Base-by-base conservation (phyloP, 345 rosid species). In the Rhizophora mangle region DNA sequence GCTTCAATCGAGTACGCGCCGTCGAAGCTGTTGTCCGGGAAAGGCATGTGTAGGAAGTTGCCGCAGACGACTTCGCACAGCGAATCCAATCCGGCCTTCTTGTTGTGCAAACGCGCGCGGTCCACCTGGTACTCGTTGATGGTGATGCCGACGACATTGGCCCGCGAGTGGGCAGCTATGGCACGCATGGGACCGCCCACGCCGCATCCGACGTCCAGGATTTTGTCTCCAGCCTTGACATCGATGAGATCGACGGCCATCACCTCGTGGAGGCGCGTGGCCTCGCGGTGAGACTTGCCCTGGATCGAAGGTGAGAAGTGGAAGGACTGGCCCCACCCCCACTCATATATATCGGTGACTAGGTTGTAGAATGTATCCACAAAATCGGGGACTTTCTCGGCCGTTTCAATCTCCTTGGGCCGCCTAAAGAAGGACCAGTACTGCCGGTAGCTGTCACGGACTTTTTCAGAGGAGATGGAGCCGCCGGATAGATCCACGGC, bases 291-390 rank as follows among this genome's bases (percentile, higher is more conserved):
- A 43, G 98, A 94, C 60, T 84, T 86, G 13, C 96, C 96, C 1
- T 84, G 81, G 22, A 91, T 4, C n/a, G 88, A 78, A 15, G 98
- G 98, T 9, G 97, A 89, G 85, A 94, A 94, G 69, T 94, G 98
- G 81, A 94, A 94, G 64, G 97, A 94, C 68, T 94, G 98, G 8
- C 97, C 98, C 98, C 97, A 94, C 0, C 98, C 98, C 98, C 98
- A 94, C 84, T 94, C 98, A 82, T 94, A 94, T 61, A 94, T 94
- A 73, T 94, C 98, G 8, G 98, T 94, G 15, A 94, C 95, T 46
- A 91, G 76, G 75, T 94, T 91, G 87, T 94, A 94, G 56, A 94
- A 94, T 0, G 98, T 94, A 81, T 94, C 95, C 32, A 94, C 98
- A 67, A 94, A 89, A 70, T 83, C 96, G 0, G 98, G 98, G 8